Evolutionary conservation across 2,329 filamentous ascomycete species (phyloP).

Genomic region (Gremmenia infestans): DNA sequence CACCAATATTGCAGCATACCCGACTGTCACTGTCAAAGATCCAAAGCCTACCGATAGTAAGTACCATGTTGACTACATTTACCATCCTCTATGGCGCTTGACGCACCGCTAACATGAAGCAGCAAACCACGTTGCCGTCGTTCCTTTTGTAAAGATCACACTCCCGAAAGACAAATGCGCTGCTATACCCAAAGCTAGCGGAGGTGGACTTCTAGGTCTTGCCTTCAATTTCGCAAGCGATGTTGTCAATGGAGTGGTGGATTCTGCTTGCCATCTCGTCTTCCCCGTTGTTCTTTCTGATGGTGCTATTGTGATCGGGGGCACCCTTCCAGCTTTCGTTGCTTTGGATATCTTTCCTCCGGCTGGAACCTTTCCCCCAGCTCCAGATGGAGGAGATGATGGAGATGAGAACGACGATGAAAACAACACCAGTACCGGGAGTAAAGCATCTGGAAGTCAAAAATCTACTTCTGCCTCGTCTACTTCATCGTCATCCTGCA

Average conservation of each 20-base stretch:
- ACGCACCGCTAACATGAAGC: neutral
- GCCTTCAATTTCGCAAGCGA: neutral
- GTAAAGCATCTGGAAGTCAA: neutral
- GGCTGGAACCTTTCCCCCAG: neutral
- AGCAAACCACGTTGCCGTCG: neutral
- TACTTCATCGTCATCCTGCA: conserved; percentile 1
- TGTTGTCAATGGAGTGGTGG: neutral
- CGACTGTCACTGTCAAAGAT: neutral
- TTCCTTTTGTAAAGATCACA: neutral
- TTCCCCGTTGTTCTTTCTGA: neutral
- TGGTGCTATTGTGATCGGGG: neutral
- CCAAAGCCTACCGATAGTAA: neutral
- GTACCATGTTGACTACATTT: neutral
- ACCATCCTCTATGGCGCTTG: neutral
- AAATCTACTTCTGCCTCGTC: neutral
- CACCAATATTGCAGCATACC: neutral
- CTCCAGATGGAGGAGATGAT: neutral
- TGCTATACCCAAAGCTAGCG: neutral
- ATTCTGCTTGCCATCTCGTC: neutral
- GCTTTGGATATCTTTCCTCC: neutral
- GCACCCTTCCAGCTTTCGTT: neutral
- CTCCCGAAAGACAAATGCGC: conserved; percentile 1
- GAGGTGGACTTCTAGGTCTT: neutral
- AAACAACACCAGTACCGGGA: neutral
- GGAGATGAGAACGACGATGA: neutral